Evolutionary conservation across 768 basidiomycete species (phyloP), one percentile per base, ranked within the genome.

Genomic region (Rhodotorula toruloides): DNA sequence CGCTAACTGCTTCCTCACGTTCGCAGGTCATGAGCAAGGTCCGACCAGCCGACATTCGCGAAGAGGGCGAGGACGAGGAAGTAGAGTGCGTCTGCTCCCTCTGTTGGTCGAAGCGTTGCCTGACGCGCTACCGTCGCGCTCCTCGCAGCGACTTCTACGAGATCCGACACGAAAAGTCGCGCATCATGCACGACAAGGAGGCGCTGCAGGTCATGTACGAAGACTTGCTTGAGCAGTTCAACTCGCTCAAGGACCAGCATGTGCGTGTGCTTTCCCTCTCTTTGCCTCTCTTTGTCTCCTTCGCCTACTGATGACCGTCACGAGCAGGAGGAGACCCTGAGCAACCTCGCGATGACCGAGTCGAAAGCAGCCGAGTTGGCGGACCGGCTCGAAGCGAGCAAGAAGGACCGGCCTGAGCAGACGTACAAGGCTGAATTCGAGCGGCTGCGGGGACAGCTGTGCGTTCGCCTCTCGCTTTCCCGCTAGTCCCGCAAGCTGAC

Each of bases 61-160:
- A 79, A 80, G 36, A 81, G 81, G 60, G 73, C 79, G n/a, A 87
- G 70, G 80, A 78, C 42, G 84, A 79, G 72, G 90, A 86, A 86
- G 90, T 87, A 22, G 90, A 90, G 88, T 91, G 71, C 64, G 87
- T 81, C n/a, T 9, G 7, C 31, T 46, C 32, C 22, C 29, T 46
- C 40, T 63, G 40, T n/a, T 14, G 12, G 46, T 12, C 12, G 6
- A 48, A 46, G 48, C 2, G 63, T 62, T 32, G 22, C 11, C 29
- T 25, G 16, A 1, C 10, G 8, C 31, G 47, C 22, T 34, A 5
- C 10, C 25, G 19, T 12, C 49, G 7, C 29, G 42, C 46, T 75
- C 90, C 89, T 77, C 90, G 91, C 75, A 89, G 91, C 76, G 90
- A 91, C 72, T 92, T 89, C 76, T 91, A 91, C 77, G 83, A 82